Evolutionary conservation across 1,284 basidiomycete genomes (phyloP), one percentile per base, ranked within the genome.

Genomic region (Rhodotorula sp.): DNA sequence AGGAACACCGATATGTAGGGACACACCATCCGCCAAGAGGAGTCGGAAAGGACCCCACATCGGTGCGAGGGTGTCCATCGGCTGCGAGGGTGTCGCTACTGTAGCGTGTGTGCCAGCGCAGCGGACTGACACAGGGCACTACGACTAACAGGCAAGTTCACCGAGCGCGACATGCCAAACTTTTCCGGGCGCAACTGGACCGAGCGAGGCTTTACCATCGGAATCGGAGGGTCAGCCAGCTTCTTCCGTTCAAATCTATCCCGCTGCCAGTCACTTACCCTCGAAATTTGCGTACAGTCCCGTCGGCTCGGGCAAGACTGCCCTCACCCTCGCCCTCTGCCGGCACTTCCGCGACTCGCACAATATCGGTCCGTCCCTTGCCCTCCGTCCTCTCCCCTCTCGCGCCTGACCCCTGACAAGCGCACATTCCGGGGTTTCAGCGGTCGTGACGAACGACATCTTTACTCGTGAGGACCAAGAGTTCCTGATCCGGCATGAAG

Each of bases 301-400:
- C 1, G 96, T 99, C 29, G 97, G 97, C 18, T 97, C 94, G 1
- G 97, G 97, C 20, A 98, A 99, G 85, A 99, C 96, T 0, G 96
- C 96, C 0, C 83, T 99, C 70, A 91, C 95, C 0, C 87, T 99
- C 57, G 92, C 92, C 0, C 86, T 99, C n/a, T 99, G 97, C 82
- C 87, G 89, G 79, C 86, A 85, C 64, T 84, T 99, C 64, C 87
- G 96, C 67, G 87, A 88, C 57, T 85, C 89, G 74, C 91, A 91
- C 82, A 98, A 99, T 82, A 91, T 99, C 63, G 94, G 93, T 90
- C 78, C 78, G 85, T 78, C 21, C 6, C 31, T 48, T 16, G 18
- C 21, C 0, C 59, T 61, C 46, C 39, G 16, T 18, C 15, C 26
- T 31, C 3, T 34, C 46, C 21, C n/a, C 39, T 1, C 26, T 43